phyloP scores from a whole-genome alignment of 192 early-diverging fungal species.

The Backusella tarrabulga region DNA sequence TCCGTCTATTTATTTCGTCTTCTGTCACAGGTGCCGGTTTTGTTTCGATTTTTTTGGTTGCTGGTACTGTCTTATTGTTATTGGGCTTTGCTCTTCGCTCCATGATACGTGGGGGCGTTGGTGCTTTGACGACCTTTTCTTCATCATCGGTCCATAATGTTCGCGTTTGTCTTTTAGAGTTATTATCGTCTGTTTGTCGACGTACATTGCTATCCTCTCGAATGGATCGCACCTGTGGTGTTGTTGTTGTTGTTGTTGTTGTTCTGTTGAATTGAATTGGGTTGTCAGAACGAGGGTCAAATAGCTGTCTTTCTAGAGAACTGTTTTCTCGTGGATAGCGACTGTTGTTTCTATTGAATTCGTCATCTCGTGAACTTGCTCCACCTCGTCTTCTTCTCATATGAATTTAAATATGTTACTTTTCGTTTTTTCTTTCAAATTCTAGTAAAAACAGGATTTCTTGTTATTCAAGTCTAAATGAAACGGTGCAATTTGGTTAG shows the following conservation, averaged over 20 bases:
- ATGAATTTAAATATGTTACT: neutral
- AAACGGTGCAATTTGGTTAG: neutral
- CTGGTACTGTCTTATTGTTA: neutral
- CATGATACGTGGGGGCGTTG: neutral
- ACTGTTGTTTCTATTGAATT: conserved; percentile 10
- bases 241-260: too few relatives aligned
- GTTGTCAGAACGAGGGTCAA: conserved; percentile 7
- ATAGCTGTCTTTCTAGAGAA: conserved; percentile 3
- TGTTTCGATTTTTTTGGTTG: neutral
- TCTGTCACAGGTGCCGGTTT: neutral
- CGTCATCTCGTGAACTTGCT: conserved; percentile 7
- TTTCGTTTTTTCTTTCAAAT: neutral
- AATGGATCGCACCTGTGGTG: neutral
- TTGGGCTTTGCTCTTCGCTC: neutral
- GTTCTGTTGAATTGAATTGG: conserved; percentile 8
- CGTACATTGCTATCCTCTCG: neutral
- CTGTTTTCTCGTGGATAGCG: neutral
- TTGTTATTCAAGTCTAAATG: neutral
- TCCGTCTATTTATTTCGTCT: neutral
- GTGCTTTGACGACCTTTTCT: neutral
- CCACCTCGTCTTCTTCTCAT: conserved; percentile 3
- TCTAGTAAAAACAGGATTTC: neutral
- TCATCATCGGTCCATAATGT: neutral
- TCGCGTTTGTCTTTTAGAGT: neutral
- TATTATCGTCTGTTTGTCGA: neutral